A percentile compares a stretch with the other conserved stretches of the same genome.
Evolutionary conservation across 371 early-diverging fungal genomes (phyloP).

Genomic region (Syncephalastrum contaminatum): DNA sequence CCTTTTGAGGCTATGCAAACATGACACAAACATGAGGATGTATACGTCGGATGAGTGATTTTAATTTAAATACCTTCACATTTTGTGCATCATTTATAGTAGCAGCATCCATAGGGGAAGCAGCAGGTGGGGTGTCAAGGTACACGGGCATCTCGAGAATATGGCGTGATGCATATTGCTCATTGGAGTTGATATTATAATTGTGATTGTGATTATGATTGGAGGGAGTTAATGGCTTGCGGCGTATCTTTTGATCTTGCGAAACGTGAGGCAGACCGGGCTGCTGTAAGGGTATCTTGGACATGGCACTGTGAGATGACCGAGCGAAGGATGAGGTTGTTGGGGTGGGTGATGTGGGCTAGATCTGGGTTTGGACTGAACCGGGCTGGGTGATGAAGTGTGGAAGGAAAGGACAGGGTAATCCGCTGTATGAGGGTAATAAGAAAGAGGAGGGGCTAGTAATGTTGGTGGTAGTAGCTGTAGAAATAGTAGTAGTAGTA

Average conservation of each 20-base stretch:
- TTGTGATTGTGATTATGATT: too few species aligned
- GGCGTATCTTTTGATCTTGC: constrained; percentile 11
- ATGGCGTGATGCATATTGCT: too few species aligned
- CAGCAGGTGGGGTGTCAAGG: too few species aligned
- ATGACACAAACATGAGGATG: constrained; percentile 4
- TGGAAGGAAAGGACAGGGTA: constrained; percentile 4
- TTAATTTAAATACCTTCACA: neutral
- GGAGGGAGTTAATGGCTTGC: constrained; percentile 3
- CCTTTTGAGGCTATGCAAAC: constrained; percentile 14
- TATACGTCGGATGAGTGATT: neutral
- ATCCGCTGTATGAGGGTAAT: neutral
- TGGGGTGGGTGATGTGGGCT: constrained; percentile 1
- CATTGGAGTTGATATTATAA: too few species aligned
- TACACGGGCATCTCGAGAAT: too few species aligned
- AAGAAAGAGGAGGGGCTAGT: too few species aligned
- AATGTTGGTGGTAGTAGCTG: too few species aligned
- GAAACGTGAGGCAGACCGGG: neutral
- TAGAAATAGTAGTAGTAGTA: neutral
- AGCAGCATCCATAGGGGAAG: constrained; percentile 9
- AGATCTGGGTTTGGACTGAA: neutral
- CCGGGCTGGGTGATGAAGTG: constrained; percentile 2
- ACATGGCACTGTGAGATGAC: constrained; percentile 3
- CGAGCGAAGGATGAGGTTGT: constrained; percentile 1
- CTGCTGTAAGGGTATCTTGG: neutral
- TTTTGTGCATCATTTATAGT: constrained; percentile 17